Evolutionary conservation across 2,329 filamentous ascomycete genomes (phyloP).

Genomic region (Aureobasidium melanogenum): DNA sequence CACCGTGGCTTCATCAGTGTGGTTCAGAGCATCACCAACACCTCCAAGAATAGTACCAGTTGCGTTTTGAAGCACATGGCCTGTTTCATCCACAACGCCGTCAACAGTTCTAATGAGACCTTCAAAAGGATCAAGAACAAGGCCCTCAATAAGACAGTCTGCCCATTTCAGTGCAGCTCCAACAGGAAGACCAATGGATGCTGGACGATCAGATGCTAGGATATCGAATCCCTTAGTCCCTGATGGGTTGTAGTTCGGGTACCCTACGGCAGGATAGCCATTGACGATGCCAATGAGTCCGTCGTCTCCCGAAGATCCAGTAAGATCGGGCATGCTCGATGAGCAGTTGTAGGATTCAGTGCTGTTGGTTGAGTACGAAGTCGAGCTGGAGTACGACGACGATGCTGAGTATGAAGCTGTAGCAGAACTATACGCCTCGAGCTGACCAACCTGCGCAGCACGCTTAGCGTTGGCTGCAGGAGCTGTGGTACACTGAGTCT

Average conservation of each 20-base stretch:
- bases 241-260: slow-evolving; percentile 14
- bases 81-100: not conserved
- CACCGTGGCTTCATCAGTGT: not conserved
- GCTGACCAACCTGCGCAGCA: not conserved
- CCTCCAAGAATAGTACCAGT: not conserved
- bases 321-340: not conserved
- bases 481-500: slow-evolving; percentile 13
- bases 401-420: not conserved
- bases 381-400: not conserved
- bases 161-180: slow-evolving; percentile 13
- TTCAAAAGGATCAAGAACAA: slow-evolving; percentile 7
- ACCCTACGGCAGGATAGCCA: slow-evolving; percentile 12
- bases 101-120: not conserved
- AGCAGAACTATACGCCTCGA: not conserved
- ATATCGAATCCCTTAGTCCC: slow-evolving; percentile 6
- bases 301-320: not conserved
- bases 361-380: not conserved
- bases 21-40: not conserved
- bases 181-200: slow-evolving; percentile 11
- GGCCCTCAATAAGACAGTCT: slow-evolving; percentile 9
- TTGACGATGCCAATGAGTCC: not conserved
- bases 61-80: not conserved
- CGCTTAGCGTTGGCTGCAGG: slow-evolving; percentile 1
- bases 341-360: not conserved
- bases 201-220: slow-evolving; percentile 4